Percentiles rank a stretch among this genome's conserved stretches.
These are phyloP conservation scores for Penicillium sp. DNA, from an alignment of 2,329 filamentous ascomycete genomes.

Conservation along the genomic window DNA sequence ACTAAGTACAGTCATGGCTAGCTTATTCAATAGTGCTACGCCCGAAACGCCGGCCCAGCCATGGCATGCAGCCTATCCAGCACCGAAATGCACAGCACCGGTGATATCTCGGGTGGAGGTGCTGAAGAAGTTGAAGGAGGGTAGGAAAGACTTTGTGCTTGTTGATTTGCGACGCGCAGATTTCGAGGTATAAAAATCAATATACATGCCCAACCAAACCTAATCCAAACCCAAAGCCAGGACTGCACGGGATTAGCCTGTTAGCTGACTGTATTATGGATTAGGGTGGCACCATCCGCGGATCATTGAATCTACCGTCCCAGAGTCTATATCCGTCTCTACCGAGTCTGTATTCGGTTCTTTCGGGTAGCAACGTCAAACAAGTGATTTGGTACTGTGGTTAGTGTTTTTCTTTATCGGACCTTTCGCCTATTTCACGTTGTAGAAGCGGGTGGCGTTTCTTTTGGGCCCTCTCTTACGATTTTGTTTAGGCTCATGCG, in stretches of 20 bases:
- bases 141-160: constrained; percentile 40
- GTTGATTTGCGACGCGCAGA: constrained; percentile 51
- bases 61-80: constrained; percentile 45
- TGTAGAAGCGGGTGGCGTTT: background rate
- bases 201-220: background rate
- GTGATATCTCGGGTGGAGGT: constrained; percentile 36
- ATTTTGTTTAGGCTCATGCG: constrained; percentile 51
- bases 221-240: background rate
- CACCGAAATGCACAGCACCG: constrained; percentile 31
- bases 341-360: constrained; percentile 36
- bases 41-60: constrained; percentile 18
- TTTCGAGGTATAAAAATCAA: constrained; percentile 39
- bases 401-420: constrained; percentile 22
- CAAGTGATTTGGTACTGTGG: constrained; percentile 46
- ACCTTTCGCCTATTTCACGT: background rate
- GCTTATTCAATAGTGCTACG: background rate
- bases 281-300: constrained; percentile 60
- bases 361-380: constrained; percentile 31
- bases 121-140: constrained; percentile 37
- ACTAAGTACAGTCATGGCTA: background rate
- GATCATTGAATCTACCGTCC: constrained; percentile 52
- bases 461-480: background rate
- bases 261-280: background rate
- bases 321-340: constrained; percentile 42
- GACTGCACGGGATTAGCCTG: too few relatives aligned